Evolutionary conservation across 352 stramenopile species (phyloP).

Genomic region (Globisporangium mamillatum): DNA sequence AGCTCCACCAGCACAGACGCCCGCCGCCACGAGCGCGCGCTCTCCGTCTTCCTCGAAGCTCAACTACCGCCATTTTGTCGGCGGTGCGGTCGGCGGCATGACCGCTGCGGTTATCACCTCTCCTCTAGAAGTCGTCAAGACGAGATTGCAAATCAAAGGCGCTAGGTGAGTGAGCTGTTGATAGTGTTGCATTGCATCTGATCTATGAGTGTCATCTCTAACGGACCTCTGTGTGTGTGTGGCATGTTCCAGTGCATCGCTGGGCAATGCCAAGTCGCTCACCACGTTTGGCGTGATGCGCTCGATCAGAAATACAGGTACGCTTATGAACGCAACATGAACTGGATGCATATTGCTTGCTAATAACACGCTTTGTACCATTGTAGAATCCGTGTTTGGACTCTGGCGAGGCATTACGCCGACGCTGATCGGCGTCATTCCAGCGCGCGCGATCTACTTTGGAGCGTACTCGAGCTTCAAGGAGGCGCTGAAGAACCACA

Average conservation of each 20-base stretch:
- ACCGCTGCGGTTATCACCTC: slow-evolving; percentile 80
- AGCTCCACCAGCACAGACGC: not conserved
- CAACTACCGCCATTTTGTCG: slow-evolving; percentile 67
- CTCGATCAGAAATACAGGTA: slow-evolving; percentile 67
- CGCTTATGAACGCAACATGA: slow-evolving; percentile 6
- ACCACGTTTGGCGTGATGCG: slow-evolving; percentile 82
- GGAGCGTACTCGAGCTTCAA: slow-evolving; percentile 84
- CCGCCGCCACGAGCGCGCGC: slow-evolving; percentile 11
- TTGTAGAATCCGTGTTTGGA: slow-evolving; percentile 73
- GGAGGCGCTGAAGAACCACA: slow-evolving; percentile 53
- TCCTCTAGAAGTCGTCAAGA: slow-evolving; percentile 84
- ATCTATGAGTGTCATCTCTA: not conserved
- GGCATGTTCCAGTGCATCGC: slow-evolving; percentile 32
- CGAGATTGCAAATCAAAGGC: slow-evolving; percentile 72
- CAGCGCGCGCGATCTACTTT: slow-evolving; percentile 83
- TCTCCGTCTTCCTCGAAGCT: slow-evolving; percentile 11
- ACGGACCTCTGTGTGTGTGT: not conserved
- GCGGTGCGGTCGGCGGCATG: slow-evolving; percentile 79
- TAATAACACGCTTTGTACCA: slow-evolving; percentile 7
- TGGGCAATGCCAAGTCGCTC: slow-evolving; percentile 44
- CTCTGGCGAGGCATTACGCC: slow-evolving; percentile 84
- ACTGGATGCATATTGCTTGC: not conserved
- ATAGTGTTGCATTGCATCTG: not conserved
- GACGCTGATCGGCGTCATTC: slow-evolving; percentile 78
- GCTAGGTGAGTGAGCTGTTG: slow-evolving; percentile 35